Percentiles rank a stretch among this genome's conserved stretches.
phyloP scores from a whole-genome alignment of 805 yeast species.

The Ogataea henricii region DNA sequence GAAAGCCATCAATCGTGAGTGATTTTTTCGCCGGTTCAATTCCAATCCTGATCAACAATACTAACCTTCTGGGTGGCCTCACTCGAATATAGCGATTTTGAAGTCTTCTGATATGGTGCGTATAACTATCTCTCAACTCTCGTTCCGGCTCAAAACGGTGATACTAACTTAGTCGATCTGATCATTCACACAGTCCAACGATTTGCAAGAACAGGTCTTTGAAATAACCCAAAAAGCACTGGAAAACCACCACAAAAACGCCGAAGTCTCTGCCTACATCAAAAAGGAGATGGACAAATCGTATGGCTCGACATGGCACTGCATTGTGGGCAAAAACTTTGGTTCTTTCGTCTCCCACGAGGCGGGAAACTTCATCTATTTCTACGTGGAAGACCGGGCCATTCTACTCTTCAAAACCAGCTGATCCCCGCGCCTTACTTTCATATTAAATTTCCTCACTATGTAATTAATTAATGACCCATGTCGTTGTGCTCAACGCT shows the following conservation, averaged over 20 bases:
- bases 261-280: conserved; percentile 64
- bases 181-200: conserved; percentile 51
- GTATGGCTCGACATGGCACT: conserved; percentile 79
- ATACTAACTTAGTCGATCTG: neutral
- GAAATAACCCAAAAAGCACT: conserved; percentile 49
- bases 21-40: too few species aligned
- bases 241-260: conserved; percentile 46
- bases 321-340: conserved; percentile 75
- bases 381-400: conserved; percentile 69
- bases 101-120: conserved; percentile 34
- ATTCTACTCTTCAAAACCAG: conserved; percentile 70
- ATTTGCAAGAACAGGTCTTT: conserved; percentile 51
- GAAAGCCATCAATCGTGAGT: conserved; percentile 15
- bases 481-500: neutral
- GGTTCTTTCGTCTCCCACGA: conserved; percentile 80
- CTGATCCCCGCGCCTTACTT: conserved; percentile 27
- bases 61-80: neutral
- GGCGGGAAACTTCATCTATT: conserved; percentile 69
- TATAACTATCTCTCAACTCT: too few species aligned
- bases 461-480: conserved; percentile 1
- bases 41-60: too few species aligned
- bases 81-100: conserved; percentile 20
- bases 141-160: too few species aligned
- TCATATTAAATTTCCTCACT: neutral
- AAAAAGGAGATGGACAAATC: conserved; percentile 65